Percentiles rank a stretch among this genome's conserved stretches.
phyloP scores from a whole-genome alignment of 768 basidiomycete genomes.

The Mrakia gelida region DNA sequence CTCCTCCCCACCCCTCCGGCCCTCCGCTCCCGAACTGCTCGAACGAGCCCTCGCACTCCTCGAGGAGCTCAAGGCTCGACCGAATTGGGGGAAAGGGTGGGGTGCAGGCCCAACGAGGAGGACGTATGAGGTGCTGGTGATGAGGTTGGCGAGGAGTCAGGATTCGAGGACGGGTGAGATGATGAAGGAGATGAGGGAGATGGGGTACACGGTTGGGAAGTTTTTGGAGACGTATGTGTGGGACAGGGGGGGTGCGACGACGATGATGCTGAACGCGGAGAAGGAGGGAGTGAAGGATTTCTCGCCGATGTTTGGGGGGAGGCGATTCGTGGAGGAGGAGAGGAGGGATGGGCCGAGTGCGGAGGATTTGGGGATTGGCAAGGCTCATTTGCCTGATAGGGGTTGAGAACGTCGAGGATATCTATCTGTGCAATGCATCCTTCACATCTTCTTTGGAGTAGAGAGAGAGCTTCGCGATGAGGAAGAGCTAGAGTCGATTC shows the following conservation, averaged over 20 bases:
- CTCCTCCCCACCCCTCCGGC: neutral
- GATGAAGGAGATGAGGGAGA: conserved; percentile 8
- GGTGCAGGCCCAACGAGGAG: conserved; percentile 5
- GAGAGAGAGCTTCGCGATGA: too few relatives aligned
- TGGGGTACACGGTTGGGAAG: conserved; percentile 5
- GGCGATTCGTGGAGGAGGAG: neutral
- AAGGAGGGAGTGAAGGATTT: neutral
- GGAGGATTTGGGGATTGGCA: conserved; percentile 2
- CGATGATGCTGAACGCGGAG: neutral
- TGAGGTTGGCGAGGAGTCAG: neutral
- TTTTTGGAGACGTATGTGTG: neutral
- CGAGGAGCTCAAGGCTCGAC: neutral
- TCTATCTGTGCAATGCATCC: too few relatives aligned
- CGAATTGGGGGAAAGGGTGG: neutral
- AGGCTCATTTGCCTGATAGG: conserved; percentile 4
- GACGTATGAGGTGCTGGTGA: conserved; percentile 14
- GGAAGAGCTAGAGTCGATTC: too few relatives aligned
- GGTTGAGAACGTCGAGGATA: too few relatives aligned
- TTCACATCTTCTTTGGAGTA: too few relatives aligned
- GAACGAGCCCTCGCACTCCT: neutral
- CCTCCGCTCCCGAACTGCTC: neutral
- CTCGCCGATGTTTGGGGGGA: neutral
- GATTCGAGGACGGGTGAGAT: neutral
- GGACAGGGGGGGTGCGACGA: neutral
- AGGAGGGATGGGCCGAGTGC: too few relatives aligned